Evolutionary conservation across 345 rosid species (phyloP).

Genomic region (Citrus sp.): DNA sequence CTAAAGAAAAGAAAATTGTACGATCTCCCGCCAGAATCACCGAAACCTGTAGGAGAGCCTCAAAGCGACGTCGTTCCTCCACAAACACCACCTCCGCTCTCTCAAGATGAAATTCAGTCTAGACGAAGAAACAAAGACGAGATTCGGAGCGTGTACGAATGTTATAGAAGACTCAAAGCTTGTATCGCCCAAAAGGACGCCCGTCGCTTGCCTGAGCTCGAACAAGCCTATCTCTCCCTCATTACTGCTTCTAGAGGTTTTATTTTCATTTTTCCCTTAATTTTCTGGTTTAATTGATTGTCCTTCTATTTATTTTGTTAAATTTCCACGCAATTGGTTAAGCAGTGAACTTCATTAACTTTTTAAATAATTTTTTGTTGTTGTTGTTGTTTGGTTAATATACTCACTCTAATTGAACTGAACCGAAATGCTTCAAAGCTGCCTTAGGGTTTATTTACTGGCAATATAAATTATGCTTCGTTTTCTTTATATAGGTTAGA

Average conservation of each 20-base stretch:
- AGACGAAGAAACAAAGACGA: conserved; percentile 77
- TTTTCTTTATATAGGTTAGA: neutral
- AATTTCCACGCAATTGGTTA: neutral
- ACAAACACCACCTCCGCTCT: conserved; percentile 55
- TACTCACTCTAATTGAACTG: neutral
- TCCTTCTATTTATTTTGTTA: neutral
- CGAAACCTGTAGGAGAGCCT: conserved; percentile 21
- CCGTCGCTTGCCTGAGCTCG: conserved; percentile 51
- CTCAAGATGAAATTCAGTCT: conserved; percentile 63
- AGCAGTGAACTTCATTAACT: neutral
- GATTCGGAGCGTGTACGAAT: conserved; percentile 75
- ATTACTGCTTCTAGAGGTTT: conserved; percentile 72
- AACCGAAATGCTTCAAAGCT: neutral
- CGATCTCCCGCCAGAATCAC: conserved; percentile 39
- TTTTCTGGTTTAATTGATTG: neutral
- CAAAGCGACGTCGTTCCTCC: conserved; percentile 36
- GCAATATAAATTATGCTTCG: neutral
- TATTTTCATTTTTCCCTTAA: neutral
- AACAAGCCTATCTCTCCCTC: conserved; percentile 74
- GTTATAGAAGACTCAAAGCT: conserved; percentile 66
- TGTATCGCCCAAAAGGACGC: conserved; percentile 59
- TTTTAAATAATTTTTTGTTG: too few species aligned
- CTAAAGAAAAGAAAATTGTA: conserved; percentile 83
- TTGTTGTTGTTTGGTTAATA: neutral
- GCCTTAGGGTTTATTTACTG: neutral